Evolutionary conservation across 1,284 basidiomycete species (phyloP).

Genomic region (Coniferiporia sulphurascens): DNA sequence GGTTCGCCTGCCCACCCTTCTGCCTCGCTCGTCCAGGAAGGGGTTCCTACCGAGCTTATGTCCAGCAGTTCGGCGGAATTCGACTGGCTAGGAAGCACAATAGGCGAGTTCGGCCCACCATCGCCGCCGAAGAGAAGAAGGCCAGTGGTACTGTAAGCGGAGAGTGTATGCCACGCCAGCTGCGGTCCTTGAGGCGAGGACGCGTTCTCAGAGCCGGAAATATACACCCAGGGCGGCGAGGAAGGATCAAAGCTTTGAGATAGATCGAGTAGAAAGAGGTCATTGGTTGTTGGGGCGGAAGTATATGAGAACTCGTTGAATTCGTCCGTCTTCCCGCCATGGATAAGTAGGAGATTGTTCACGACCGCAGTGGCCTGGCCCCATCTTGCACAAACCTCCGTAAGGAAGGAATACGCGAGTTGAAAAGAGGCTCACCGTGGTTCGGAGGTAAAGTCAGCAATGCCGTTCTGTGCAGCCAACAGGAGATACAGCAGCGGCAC

Average conservation of each 20-base stretch:
- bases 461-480: background rate
- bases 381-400: constrained; percentile 52
- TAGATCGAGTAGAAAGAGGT: constrained; percentile 66
- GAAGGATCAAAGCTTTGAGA: constrained; percentile 50
- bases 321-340: constrained; percentile 75
- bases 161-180: constrained; percentile 78
- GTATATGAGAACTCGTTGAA: constrained; percentile 66
- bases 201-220: constrained; percentile 41
- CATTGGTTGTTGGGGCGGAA: constrained; percentile 66
- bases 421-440: constrained; percentile 8
- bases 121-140: constrained; percentile 73
- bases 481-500: background rate
- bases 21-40: constrained; percentile 45
- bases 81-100: constrained; percentile 44
- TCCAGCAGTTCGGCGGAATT: constrained; percentile 64
- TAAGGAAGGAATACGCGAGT: background rate
- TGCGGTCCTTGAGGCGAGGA: constrained; percentile 49
- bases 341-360: constrained; percentile 59
- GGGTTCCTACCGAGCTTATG: constrained; percentile 33
- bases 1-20: constrained; percentile 64
- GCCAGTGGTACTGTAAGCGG: constrained; percentile 50
- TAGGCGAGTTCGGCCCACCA: constrained; percentile 52
- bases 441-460: constrained; percentile 6
- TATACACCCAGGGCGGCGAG: constrained; percentile 62
- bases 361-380: constrained; percentile 67